Evolutionary conservation across 1,139 yeast species (phyloP), one percentile per base, ranked within the genome.

Genomic region (Entelexis sorbosivorans): DNA sequence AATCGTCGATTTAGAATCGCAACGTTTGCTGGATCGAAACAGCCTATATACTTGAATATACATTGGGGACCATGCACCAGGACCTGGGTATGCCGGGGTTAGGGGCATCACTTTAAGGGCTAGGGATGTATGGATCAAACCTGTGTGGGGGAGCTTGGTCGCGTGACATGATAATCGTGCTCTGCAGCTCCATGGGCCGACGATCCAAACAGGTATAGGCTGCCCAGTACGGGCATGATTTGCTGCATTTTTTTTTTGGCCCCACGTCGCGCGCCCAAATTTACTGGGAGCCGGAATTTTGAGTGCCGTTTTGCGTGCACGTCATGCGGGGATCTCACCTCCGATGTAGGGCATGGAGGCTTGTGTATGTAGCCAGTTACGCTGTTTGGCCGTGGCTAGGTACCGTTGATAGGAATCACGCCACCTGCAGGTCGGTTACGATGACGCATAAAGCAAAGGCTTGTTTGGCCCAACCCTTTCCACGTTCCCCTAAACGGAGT

Each of bases 71-170:
- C 28, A 10, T 36, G 11, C 40, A 36, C 4, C 4, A 6, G 9
- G 14, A 1, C 17, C 5, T n/a, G 17, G 40, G 40, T 5, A 4
- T 6, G 4, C 6, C 24, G 6, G 24, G 24, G 24, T 6, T 5
- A 10, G 20, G 26, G 39, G 26, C 5, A 17, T 24, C 19, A 22
- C 4, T 3, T n/a, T n/a, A 26, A 17, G 44, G 44, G 44, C 20
- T 29, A 29, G 44, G 44, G 28, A 17, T 20, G 6, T 16, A 13
- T 14, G 17, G 44, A 40, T 28, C 44, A 22, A 2, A 11, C 24
- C 34, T 29, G 44, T 40, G 44, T 40, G 44, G 44, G 24, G 44
- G 44, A 40, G 29, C 29, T 11, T 35, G 17, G 24, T 28, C 44
- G 28, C 28, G 44, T 40, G 44, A 40, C 26, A 22, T 14, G 9